These are phyloP conservation scores for Claviceps humidiphila DNA, from an alignment of 2,329 filamentous ascomycete genomes.

Conservation along the genomic window DNA sequence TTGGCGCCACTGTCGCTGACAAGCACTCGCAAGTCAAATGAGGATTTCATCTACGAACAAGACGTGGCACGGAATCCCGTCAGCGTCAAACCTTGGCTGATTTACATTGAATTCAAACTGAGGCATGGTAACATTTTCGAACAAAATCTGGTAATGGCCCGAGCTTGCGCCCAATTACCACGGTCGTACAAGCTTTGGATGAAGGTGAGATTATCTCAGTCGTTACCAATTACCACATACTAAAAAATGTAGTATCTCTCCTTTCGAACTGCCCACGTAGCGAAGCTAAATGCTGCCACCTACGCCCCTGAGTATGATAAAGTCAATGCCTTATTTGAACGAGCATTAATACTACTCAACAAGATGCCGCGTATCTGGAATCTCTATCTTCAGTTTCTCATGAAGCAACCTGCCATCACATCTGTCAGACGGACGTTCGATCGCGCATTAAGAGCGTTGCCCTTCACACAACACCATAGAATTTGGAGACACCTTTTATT, in stretches of 20 bases:
- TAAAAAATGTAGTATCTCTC: slow-evolving; percentile 54
- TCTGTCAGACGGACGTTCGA: slow-evolving; percentile 81
- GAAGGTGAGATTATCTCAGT: slow-evolving; percentile 41
- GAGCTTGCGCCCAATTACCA: slow-evolving; percentile 78
- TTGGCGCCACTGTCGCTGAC: not conserved
- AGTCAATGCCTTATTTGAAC: slow-evolving; percentile 89
- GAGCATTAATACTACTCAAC: slow-evolving; percentile 82
- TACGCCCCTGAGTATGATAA: slow-evolving; percentile 76
- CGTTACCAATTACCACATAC: slow-evolving; percentile 1
- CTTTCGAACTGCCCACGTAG: slow-evolving; percentile 69
- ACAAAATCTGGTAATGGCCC: slow-evolving; percentile 77
- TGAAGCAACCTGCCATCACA: slow-evolving; percentile 84
- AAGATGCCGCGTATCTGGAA: slow-evolving; percentile 99
- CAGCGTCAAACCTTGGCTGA: slow-evolving; percentile 86
- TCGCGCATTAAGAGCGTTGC: slow-evolving; percentile 77
- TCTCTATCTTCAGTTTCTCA: slow-evolving; percentile 84
- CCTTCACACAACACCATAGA: slow-evolving; percentile 87
- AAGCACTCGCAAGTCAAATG: slow-evolving; percentile 49
- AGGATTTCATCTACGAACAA: slow-evolving; percentile 93
- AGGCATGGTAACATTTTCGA: slow-evolving; percentile 76
- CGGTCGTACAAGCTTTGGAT: slow-evolving; percentile 98
- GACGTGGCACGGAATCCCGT: slow-evolving; percentile 77
- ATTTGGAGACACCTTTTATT: slow-evolving; percentile 87
- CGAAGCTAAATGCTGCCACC: slow-evolving; percentile 68
- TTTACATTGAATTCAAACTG: slow-evolving; percentile 83